Base-by-base conservation (phyloP, 805 yeast species). In the Schwanniomyces sp. region DNA sequence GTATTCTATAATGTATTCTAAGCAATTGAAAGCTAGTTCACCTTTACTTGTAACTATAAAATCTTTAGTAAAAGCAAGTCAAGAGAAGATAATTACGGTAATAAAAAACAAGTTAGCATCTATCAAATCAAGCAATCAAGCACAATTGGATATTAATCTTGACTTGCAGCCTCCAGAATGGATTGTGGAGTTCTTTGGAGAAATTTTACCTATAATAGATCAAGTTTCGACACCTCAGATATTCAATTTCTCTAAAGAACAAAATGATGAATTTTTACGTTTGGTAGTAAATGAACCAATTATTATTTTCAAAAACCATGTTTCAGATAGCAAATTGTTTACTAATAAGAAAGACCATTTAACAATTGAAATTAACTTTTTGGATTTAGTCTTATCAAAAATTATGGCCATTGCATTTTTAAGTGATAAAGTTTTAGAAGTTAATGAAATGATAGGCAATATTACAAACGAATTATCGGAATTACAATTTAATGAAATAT, bases 161-260 rank as follows among this genome's bases (percentile, higher is more conserved):
- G 88, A 88, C 50, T 69, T 88, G 18, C 80, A 85, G 50, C 84
- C 96, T 4, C 96, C 97, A 0, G 95, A 88, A 50, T 91, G 95
- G 91, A 67, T 88, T 18, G 70, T 79, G 42, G 85, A 81, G n/a
- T 82, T 85, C 54, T 75, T 86, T 41, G 69, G 80, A 0, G 85
- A 81, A 12, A 70, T 86, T 26, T 71, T 85, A 47, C 81, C 81
- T 1, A 64, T 88, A 1, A 75, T 86, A 51, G 82, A 81, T 50
- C 69, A 61, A 48, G 50, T 53, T 48, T 54, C 57, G 26, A 56
- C 70, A 7, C 62, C 62, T 5, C 68, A 76, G 2, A 59, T 83
- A 7, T 58, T 85, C 52, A 70, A 70, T 24, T 59, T 81, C 30
- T 53, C 69, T 4, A 58, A 57, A 1, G 67, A 65, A 0, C 66